phyloP scores from a whole-genome alignment of 1,139 yeast genomes.

The Zygosaccharomyces sapae region DNA sequence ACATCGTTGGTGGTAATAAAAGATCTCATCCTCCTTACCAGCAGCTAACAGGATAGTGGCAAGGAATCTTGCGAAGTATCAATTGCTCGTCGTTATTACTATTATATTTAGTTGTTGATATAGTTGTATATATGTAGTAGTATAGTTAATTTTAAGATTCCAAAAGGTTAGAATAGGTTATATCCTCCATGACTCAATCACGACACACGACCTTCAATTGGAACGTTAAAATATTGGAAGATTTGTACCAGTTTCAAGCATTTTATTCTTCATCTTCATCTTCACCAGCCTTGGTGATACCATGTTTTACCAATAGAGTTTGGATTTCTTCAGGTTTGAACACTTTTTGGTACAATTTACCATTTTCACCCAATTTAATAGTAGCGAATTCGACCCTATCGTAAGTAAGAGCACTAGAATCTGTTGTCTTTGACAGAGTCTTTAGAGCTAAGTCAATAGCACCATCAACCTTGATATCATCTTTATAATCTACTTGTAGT shows the following conservation, averaged over 20 bases:
- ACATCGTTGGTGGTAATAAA: conserved; percentile 42
- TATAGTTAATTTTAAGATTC: background rate
- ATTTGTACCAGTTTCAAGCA: background rate
- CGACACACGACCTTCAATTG: conserved; percentile 1
- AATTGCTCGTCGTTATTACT: background rate
- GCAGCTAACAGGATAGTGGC: background rate
- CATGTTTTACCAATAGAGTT: conserved; percentile 64
- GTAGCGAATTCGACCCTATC: conserved; percentile 92
- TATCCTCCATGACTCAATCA: background rate
- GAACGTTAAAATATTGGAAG: background rate
- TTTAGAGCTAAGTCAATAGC: conserved; percentile 87
- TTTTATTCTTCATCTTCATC: conserved; percentile 41
- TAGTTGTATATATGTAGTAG: background rate
- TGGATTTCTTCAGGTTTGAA: conserved; percentile 82
- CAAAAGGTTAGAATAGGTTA: no score
- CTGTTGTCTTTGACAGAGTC: conserved; percentile 92
- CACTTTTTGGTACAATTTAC: conserved; percentile 60
- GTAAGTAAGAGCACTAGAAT: conserved; percentile 74
- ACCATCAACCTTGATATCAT: conserved; percentile 67
- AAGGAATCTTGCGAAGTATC: background rate
- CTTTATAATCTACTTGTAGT: conserved; percentile 90
- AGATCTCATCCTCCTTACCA: conserved; percentile 21
- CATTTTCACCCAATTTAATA: conserved; percentile 47
- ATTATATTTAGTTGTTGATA: background rate
- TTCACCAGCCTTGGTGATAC: conserved; percentile 54